These are phyloP conservation scores for Parastagonospora avenae DNA, from an alignment of 2,329 filamentous ascomycete species.

Conservation along the genomic window DNA sequence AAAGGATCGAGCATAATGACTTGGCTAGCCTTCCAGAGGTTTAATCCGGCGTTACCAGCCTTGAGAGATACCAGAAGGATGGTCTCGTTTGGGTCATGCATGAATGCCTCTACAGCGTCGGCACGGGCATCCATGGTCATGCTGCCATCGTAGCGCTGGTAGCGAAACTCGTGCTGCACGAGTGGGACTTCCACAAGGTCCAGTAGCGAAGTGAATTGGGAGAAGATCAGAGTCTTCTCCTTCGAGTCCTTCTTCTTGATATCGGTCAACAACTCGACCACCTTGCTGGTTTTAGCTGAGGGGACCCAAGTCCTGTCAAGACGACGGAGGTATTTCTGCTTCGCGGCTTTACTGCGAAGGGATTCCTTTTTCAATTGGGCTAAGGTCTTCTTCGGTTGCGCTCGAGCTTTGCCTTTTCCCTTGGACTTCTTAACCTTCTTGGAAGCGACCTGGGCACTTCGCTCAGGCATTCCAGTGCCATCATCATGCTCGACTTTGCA, in stretches of 20 bases:
- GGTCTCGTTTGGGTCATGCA: slow-evolving; percentile 62
- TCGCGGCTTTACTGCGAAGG: slow-evolving; percentile 66
- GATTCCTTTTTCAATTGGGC: slow-evolving; percentile 72
- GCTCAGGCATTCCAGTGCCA: slow-evolving; percentile 6
- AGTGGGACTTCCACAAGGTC: slow-evolving; percentile 79
- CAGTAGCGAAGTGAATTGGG: slow-evolving; percentile 78
- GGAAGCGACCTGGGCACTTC: slow-evolving; percentile 33
- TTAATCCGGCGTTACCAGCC: slow-evolving; percentile 84
- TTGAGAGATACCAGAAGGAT: slow-evolving; percentile 81
- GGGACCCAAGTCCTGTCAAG: slow-evolving; percentile 72
- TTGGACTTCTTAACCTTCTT: slow-evolving; percentile 46
- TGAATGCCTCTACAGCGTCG: slow-evolving; percentile 70
- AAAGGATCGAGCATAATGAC: slow-evolving; percentile 93
- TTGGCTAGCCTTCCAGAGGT: slow-evolving; percentile 79
- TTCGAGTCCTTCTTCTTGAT: slow-evolving; percentile 57
- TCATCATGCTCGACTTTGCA: slow-evolving; percentile 7
- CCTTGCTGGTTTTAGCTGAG: slow-evolving; percentile 76
- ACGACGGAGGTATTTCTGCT: slow-evolving; percentile 71
- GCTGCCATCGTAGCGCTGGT: slow-evolving; percentile 75
- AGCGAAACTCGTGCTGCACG: slow-evolving; percentile 60
- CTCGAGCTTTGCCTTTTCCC: slow-evolving; percentile 50
- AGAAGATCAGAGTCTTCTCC: slow-evolving; percentile 83
- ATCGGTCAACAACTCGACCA: slow-evolving; percentile 65
- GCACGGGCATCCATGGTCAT: slow-evolving; percentile 72
- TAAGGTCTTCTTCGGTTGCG: slow-evolving; percentile 54